Evolutionary conservation across 192 early-diverging fungal genomes (phyloP), one percentile per base, ranked within the genome.

Genomic region (Podila clonocystis): DNA sequence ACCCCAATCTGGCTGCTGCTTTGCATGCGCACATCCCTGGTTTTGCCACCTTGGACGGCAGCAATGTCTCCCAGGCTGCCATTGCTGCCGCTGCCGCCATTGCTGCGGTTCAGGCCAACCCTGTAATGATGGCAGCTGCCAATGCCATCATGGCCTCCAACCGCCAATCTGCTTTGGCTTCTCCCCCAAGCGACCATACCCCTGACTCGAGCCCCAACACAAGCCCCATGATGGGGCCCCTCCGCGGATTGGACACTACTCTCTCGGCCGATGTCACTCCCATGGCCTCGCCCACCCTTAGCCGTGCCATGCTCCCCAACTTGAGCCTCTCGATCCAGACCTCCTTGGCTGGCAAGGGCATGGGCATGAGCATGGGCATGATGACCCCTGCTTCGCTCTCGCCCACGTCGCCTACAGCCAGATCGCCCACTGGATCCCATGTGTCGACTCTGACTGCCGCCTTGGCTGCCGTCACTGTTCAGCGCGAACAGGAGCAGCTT

Each of bases 31-130:
- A 79, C 66, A 72, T 76, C 24, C 69, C 68, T 8, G 73, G 73
- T 12, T 70, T 72, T 22, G 65, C 80, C 13, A 36, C 73, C 24
- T n/a, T 82, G 38, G 74, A 75, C 4, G 73, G 73, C 65, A 61
- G 74, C 58, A 87, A 88, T 75, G 88, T 85, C 62, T 83, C 85
- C 34, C 88, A 85, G 22, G 85, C 86, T 7, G 88, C 87, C 67
- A 85, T 89, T 11, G 87, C 88, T 62, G 88, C 88, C n/a, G 88
- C 88, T 13, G 88, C 87, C 19, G 88, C 88, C 8, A 86, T 86
- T 68, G 88, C 88, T 15, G 87, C 88, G 11, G 88, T 87, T 15
- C 83, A 84, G 36, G 58, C 77, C 24, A 68, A 80, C 52, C 67
- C 48, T 22, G 48, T 67, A 49, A 80, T 80, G 77, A 80, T 80